Evolutionary conservation across 106 monocot species (phyloP), one percentile per base, ranked within the genome.

Genomic region (Vanilla planifolia): DNA sequence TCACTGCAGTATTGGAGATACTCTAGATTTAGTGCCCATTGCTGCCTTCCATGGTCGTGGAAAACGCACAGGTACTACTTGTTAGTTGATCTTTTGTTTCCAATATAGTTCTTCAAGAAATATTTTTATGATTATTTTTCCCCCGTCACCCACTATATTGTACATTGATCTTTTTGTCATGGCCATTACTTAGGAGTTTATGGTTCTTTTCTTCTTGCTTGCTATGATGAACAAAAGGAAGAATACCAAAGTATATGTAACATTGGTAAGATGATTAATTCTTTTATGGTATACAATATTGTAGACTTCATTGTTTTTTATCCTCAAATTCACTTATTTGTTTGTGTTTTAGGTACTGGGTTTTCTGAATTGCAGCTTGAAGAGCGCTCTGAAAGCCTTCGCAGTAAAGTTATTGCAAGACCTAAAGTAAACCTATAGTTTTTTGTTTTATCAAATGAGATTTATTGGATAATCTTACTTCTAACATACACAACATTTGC

Each of bases 191-290:
- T 37, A 96, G 95, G 95, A 35, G 90, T 84, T 55, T 96, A 81
- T 84, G 95, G 95, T 51, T 86, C 95, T 47, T 96, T 96, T 73
- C 83, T 96, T 69, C 90, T 96, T 69, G 95, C 95, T 52, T 96
- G 95, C 43, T 96, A 96, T 68, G 90, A 96, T 75, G 95, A 96
- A 59, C 59, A 84, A 32, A 96, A 90, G 71, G 95, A 96, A 51
- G 95, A 96, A 56, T 96, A 96, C 70, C 95, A 96, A 63, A 90
- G 71, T 43, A 96, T 96, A 57, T 96, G 95, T 50, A 96, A 83
- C 51, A 96, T 96, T 57, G 95, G 95, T 96, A 59, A 53, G 71
- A 8, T 30, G 51, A 11, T 45, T 27, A 9, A 40, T 65, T 9
- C 5, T n/a, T 32, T 35, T 55, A 22, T 11, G 8, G 21, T 19